These are phyloP conservation scores for Plectranthus barbatus DNA, from an alignment of 257 asterid genomes.

Conservation along the genomic window DNA sequence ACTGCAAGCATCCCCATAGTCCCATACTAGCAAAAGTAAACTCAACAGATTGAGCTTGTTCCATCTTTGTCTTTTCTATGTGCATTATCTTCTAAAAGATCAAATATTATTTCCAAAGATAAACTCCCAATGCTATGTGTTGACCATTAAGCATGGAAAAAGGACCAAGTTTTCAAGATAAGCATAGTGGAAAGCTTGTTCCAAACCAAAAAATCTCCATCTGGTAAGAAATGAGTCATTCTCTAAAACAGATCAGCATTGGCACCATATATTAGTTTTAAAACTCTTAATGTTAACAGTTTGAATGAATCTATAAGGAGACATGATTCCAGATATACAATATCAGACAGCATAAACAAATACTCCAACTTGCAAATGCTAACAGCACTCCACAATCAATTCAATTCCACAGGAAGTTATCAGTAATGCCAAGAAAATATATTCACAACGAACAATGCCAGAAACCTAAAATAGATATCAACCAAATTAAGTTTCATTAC, in stretches of 20 bases:
- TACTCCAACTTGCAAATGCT: not conserved
- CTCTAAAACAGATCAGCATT: not conserved
- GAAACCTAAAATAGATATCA: not conserved
- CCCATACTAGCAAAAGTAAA: not conserved
- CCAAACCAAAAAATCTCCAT: not conserved
- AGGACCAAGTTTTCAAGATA: not conserved
- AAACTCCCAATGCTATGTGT: not conserved
- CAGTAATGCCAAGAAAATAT: constrained; percentile 1
- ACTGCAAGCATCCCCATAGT: not conserved
- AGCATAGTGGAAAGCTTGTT: constrained; percentile 1
- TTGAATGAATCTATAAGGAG: not conserved
- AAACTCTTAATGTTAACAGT: not conserved
- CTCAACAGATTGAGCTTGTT: not conserved
- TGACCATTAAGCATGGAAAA: not conserved
- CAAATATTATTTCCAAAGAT: not conserved
- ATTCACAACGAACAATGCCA: not conserved
- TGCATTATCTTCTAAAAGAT: not conserved
- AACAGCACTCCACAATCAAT: constrained; percentile 7
- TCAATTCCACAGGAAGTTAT: not conserved
- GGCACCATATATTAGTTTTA: not conserved
- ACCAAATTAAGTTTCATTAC: constrained; percentile 22
- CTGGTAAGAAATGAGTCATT: not conserved
- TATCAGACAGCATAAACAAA: not conserved
- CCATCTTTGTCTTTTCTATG: not conserved
- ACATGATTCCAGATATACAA: not conserved